phyloP scores from a whole-genome alignment of 331 rosid genomes.

The Malus hybrid region DNA sequence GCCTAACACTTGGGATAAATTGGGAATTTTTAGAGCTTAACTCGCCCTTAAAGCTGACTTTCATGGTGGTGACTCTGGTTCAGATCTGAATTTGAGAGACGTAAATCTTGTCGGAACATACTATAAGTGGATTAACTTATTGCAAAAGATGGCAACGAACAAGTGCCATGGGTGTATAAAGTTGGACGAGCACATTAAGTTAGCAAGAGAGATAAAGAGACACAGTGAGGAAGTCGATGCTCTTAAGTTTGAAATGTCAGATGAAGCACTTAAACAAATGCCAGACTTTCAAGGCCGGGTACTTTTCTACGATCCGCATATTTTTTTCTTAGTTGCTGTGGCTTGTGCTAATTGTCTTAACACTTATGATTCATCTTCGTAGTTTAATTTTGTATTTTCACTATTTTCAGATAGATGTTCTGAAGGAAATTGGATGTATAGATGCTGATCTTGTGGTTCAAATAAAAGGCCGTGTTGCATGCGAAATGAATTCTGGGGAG shows the following conservation, averaged over 20 bases:
- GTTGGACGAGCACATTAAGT: conserved; percentile 67
- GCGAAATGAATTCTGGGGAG: conserved; percentile 99
- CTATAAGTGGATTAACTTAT: conserved; percentile 50
- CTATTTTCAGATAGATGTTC: conserved; percentile 77
- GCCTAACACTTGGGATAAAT: neutral
- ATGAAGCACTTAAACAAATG: conserved; percentile 93
- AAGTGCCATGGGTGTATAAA: conserved; percentile 89
- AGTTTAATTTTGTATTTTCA: neutral
- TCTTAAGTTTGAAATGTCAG: conserved; percentile 77
- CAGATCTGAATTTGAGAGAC: conserved; percentile 71
- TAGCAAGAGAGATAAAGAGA: conserved; percentile 57
- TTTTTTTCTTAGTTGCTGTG: neutral
- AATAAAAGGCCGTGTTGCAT: conserved; percentile 98
- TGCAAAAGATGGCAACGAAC: conserved; percentile 66
- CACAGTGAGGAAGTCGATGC: conserved; percentile 65
- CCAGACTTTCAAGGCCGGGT: conserved; percentile 99
- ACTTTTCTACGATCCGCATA: conserved; percentile 6
- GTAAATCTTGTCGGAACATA: conserved; percentile 51
- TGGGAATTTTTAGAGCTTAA: neutral
- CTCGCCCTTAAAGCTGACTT: neutral
- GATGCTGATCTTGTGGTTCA: conserved; percentile 88
- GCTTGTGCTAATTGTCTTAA: conserved; percentile 13
- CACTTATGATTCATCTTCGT: conserved; percentile 1
- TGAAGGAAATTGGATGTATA: conserved; percentile 80
- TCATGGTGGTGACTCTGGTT: conserved; percentile 12